These are phyloP conservation scores for Pseudogymnoascus sp. DNA, from an alignment of 2,329 filamentous ascomycete genomes.

Conservation along the genomic window DNA sequence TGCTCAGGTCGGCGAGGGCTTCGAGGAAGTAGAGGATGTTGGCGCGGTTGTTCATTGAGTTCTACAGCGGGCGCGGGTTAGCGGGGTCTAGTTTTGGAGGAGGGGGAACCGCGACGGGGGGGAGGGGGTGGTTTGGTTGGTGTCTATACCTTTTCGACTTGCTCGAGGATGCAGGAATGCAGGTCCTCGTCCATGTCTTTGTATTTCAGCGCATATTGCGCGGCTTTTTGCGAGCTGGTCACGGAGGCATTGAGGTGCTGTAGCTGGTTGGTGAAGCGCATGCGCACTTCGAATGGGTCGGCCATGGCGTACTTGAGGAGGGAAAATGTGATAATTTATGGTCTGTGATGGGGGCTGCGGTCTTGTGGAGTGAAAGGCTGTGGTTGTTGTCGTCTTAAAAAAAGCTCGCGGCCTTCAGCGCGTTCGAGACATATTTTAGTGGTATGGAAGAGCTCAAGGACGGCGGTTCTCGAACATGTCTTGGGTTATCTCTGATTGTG, in stretches of 20 bases:
- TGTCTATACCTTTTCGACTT: constrained; percentile 66
- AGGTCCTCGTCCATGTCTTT: constrained; percentile 93
- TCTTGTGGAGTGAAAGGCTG: not conserved
- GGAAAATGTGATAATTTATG: not conserved
- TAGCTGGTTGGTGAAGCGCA: constrained; percentile 88
- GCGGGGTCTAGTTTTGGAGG: not conserved
- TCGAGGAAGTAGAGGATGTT: constrained; percentile 99
- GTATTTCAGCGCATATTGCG: constrained; percentile 90
- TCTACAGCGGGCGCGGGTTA: constrained; percentile 39
- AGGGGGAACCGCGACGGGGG: too few species aligned
- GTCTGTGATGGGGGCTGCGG: not conserved
- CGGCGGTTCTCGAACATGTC: not conserved
- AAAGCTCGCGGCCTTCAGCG: not conserved
- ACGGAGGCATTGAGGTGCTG: constrained; percentile 87
- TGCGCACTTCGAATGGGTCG: constrained; percentile 95
- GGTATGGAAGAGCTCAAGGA: not conserved
- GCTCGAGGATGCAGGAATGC: constrained; percentile 94
- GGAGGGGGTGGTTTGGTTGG: not conserved
- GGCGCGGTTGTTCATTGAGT: constrained; percentile 91
- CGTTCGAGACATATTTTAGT: not conserved
- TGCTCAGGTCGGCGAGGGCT: constrained; percentile 80
- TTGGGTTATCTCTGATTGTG: not conserved
- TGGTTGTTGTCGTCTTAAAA: not conserved
- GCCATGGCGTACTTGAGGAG: constrained; percentile 19
- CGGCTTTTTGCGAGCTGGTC: constrained; percentile 82